phyloP scores from a whole-genome alignment of 768 basidiomycete genomes.

The Lactarius quietus region DNA sequence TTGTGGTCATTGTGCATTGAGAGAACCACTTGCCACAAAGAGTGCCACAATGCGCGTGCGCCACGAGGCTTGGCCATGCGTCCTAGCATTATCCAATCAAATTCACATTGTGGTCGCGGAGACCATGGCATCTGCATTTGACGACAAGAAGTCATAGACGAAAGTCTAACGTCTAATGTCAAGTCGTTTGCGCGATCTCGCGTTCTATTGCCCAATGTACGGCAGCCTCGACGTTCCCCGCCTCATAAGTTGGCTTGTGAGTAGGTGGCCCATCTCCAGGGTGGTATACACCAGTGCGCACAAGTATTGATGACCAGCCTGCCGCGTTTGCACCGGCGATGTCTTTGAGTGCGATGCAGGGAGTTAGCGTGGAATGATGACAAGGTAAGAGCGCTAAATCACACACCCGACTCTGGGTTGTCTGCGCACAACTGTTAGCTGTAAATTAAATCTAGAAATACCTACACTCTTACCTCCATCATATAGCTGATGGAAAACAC shows the following conservation, averaged over 20 bases:
- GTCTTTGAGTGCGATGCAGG: constrained; percentile 42
- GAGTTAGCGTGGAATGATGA: constrained; percentile 20
- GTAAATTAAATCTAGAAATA: not conserved
- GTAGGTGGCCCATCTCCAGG: constrained; percentile 55
- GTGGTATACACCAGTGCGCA: constrained; percentile 87
- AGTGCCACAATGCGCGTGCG: not conserved
- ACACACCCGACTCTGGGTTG: constrained; percentile 76
- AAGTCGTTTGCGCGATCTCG: constrained; percentile 31
- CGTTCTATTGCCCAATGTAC: constrained; percentile 66
- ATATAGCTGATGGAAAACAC: constrained; percentile 61
- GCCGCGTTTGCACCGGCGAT: constrained; percentile 87
- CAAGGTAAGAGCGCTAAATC: not conserved
- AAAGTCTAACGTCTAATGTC: not conserved
- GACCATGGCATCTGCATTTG: not conserved
- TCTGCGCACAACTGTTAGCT: constrained; percentile 41
- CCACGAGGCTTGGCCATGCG: constrained; percentile 8
- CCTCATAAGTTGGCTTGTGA: constrained; percentile 67
- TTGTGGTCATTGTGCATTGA: constrained; percentile 13
- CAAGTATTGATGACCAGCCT: constrained; percentile 81
- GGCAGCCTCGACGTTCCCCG: constrained; percentile 77
- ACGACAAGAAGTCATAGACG: not conserved
- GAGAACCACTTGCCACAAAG: constrained; percentile 2
- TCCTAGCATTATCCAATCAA: not conserved
- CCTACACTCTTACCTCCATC: constrained; percentile 71
- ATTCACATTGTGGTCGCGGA: constrained; percentile 1